These are phyloP conservation scores for Lasiodiplodia hormozganensis DNA, from an alignment of 2,329 filamentous ascomycete genomes.

Conservation along the genomic window DNA sequence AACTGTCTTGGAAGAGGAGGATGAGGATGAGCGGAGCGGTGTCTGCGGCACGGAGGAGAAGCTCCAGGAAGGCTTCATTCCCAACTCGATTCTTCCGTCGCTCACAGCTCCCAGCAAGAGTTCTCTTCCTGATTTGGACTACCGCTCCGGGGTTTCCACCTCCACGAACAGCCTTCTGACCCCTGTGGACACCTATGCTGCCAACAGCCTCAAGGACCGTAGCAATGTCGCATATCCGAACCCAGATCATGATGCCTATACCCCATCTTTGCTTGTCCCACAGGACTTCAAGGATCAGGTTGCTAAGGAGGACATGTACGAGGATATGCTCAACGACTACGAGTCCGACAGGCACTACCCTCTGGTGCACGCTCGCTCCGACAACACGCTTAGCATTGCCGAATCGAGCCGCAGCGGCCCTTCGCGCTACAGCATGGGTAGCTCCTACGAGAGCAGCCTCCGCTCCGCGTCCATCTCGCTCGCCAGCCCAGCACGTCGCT, in stretches of 20 bases:
- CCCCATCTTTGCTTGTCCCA: slow-evolving; percentile 45
- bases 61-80: slow-evolving; percentile 31
- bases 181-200: slow-evolving; percentile 19
- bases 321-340: slow-evolving; percentile 50
- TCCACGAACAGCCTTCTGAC: slow-evolving; percentile 36
- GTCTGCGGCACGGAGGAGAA: slow-evolving; percentile 14
- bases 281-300: slow-evolving; percentile 43
- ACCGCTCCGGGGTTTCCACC: slow-evolving; percentile 43
- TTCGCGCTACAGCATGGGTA: slow-evolving; percentile 60
- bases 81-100: slow-evolving; percentile 37
- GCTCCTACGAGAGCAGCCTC: slow-evolving; percentile 64
- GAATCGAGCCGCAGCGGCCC: slow-evolving; percentile 57
- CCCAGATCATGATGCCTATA: slow-evolving; percentile 40
- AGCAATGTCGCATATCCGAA: not conserved
- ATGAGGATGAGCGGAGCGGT: slow-evolving; percentile 10
- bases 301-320: slow-evolving; percentile 44
- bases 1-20: slow-evolving; percentile 25
- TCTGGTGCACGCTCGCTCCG: slow-evolving; percentile 46
- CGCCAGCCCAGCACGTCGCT: slow-evolving; percentile 44
- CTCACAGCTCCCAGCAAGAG: slow-evolving; percentile 39
- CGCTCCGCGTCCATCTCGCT: slow-evolving; percentile 51
- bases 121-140: slow-evolving; percentile 43
- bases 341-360: slow-evolving; percentile 56
- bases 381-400: slow-evolving; percentile 42
- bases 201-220: slow-evolving; percentile 9